These are phyloP conservation scores for Blastocystis sp. DNA, from an alignment of 352 stramenopile species.

Conservation along the genomic window DNA sequence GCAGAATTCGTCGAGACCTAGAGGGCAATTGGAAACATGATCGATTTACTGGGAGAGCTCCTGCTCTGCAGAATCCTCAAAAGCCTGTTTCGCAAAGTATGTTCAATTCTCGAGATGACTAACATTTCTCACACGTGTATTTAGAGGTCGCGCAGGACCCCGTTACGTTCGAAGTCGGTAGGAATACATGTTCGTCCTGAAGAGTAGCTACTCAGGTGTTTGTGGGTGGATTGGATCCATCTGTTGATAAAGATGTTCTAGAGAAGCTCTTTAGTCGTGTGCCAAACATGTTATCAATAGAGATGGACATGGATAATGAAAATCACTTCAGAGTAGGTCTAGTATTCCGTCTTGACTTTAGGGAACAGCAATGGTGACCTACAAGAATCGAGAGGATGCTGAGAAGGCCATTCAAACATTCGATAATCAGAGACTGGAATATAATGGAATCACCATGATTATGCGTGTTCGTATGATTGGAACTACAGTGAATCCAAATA, in stretches of 20 bases:
- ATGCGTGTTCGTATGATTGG: slow-evolving; percentile 44
- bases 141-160: background rate
- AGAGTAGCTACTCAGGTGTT: slow-evolving; percentile 21
- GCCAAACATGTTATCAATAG: background rate
- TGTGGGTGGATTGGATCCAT: slow-evolving; percentile 32
- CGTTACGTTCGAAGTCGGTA: slow-evolving; percentile 30
- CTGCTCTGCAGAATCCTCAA: background rate
- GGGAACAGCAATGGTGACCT: background rate
- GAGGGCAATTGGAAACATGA: slow-evolving; percentile 12
- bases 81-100: background rate
- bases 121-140: background rate
- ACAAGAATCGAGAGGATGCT: background rate
- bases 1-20: background rate
- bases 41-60: background rate
- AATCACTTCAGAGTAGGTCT: slow-evolving; percentile 6
- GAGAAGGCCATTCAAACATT: slow-evolving; percentile 23
- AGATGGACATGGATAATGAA: slow-evolving; percentile 14
- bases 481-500: background rate
- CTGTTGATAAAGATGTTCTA: slow-evolving; percentile 9
- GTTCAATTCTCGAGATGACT: background rate
- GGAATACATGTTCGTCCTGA: background rate
- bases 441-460: background rate
- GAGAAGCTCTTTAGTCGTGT: slow-evolving; percentile 11
- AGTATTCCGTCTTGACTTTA: background rate
- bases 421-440: slow-evolving; percentile 3